Evolutionary conservation across 148 eudicot species (phyloP).

Genomic region (Linanthus parryae): DNA sequence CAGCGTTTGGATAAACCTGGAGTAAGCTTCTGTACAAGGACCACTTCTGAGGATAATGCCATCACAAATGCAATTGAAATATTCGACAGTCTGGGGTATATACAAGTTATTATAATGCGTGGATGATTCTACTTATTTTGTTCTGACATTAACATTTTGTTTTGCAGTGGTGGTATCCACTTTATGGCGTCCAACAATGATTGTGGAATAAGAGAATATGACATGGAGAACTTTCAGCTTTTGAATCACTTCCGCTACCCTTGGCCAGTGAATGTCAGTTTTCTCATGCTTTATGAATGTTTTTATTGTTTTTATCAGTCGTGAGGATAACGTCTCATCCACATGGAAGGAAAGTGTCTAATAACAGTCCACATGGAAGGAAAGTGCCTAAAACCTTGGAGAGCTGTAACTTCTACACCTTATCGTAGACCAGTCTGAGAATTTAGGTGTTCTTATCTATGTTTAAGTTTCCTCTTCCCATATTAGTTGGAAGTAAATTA

Average conservation of each 20-base stretch:
- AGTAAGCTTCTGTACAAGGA: conserved; percentile 67
- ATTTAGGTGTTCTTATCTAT: too few relatives aligned
- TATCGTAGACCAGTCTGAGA: too few relatives aligned
- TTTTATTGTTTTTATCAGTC: too few relatives aligned
- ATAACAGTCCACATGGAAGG: too few relatives aligned
- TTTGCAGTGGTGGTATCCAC: conserved; percentile 59
- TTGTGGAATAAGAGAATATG: conserved; percentile 66
- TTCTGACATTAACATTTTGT: not conserved
- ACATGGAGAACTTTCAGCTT: conserved; percentile 87
- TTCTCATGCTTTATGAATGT: too few relatives aligned
- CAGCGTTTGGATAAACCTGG: conserved; percentile 75
- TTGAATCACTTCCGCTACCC: conserved; percentile 60
- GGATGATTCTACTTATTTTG: conserved; percentile 1
- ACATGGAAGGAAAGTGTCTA: too few relatives aligned
- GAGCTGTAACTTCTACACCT: too few relatives aligned
- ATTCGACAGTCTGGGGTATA: conserved; percentile 58
- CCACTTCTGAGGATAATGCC: conserved; percentile 79
- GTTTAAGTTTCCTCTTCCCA: too few relatives aligned
- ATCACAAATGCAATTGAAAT: conserved; percentile 90
- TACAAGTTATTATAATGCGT: not conserved
- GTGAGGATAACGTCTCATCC: too few relatives aligned
- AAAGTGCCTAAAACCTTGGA: too few relatives aligned
- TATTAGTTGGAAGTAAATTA: too few relatives aligned
- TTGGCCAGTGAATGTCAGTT: conserved; percentile 91
- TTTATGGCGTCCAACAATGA: conserved; percentile 87